These are phyloP conservation scores for Leccinum uliginosum DNA, from an alignment of 768 basidiomycete genomes.

Conservation along the genomic window DNA sequence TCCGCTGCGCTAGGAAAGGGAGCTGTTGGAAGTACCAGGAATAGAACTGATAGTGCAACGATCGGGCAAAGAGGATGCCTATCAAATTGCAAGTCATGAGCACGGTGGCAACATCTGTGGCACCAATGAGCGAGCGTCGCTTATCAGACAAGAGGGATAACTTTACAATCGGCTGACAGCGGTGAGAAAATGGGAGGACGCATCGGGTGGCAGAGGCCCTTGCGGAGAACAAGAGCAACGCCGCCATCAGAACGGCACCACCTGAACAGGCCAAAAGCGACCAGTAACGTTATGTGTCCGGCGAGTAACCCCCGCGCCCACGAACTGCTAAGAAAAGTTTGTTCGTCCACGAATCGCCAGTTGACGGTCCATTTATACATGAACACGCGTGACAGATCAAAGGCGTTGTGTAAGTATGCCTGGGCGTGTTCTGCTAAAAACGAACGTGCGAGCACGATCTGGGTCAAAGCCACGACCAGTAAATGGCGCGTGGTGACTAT, in stretches of 20 bases:
- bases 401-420: constrained; percentile 73
- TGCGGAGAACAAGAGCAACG: constrained; percentile 46
- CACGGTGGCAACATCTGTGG: constrained; percentile 68
- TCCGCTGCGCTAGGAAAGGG: constrained; percentile 78
- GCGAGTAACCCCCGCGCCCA: constrained; percentile 63
- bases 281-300: constrained; percentile 58
- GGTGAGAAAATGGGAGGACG: constrained; percentile 43
- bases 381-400: constrained; percentile 85
- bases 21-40: constrained; percentile 94
- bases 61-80: constrained; percentile 88
- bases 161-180: constrained; percentile 64
- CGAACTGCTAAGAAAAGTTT: constrained; percentile 61
- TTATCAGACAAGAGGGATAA: background rate
- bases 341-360: constrained; percentile 84
- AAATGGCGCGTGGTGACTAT: constrained; percentile 48
- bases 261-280: constrained; percentile 60
- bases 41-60: constrained; percentile 97
- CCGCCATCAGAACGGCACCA: constrained; percentile 83
- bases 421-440: constrained; percentile 60
- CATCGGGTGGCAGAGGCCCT: constrained; percentile 49
- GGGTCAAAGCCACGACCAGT: constrained; percentile 33
- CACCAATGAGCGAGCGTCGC: constrained; percentile 12
- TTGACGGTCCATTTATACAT: constrained; percentile 98
- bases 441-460: constrained; percentile 61
- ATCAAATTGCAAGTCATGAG: constrained; percentile 90